phyloP scores from a whole-genome alignment of 139 green algal genomes.

The Mychonastes homosphaera region DNA sequence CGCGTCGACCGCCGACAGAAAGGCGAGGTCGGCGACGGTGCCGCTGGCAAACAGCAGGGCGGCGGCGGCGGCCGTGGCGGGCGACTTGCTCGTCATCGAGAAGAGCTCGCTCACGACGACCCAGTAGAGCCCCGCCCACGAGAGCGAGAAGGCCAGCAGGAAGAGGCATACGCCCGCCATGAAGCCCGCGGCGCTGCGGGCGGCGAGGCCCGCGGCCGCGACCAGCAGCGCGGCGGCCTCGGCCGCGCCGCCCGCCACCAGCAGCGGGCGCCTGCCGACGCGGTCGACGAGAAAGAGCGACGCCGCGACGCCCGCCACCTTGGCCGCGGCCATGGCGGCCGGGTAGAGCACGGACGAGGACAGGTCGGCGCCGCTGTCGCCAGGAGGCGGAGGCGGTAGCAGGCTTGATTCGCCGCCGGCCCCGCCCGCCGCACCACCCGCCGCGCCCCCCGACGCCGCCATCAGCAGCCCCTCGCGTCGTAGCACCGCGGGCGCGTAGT shows the following conservation, averaged over 20 bases:
- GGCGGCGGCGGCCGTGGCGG: slow-evolving; percentile 43
- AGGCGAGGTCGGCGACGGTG: slow-evolving; percentile 53
- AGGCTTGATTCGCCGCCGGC: slow-evolving; percentile 11
- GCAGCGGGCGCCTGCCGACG: slow-evolving; percentile 55
- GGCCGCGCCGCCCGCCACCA: slow-evolving; percentile 49
- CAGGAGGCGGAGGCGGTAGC: no score
- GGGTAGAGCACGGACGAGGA: slow-evolving; percentile 40
- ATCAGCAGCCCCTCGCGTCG: not conserved
- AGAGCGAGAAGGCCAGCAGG: slow-evolving; percentile 59
- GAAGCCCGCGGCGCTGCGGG: slow-evolving; percentile 14
- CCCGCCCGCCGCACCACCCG: slow-evolving; percentile 28
- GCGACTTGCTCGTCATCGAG: slow-evolving; percentile 38
- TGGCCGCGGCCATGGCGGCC: slow-evolving; percentile 40
- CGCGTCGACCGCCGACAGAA: slow-evolving; percentile 40
- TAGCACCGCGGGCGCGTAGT: slow-evolving; percentile 62
- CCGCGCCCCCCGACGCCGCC: not conserved
- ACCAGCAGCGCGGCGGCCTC: slow-evolving; percentile 15
- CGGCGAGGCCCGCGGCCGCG: slow-evolving; percentile 25
- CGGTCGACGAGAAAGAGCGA: slow-evolving; percentile 51
- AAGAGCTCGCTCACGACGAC: slow-evolving; percentile 69
- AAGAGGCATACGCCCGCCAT: slow-evolving; percentile 58
- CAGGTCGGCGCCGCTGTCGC: slow-evolving; percentile 21
- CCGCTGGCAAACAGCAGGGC: slow-evolving; percentile 55
- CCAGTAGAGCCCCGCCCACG: slow-evolving; percentile 67
- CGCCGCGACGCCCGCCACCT: slow-evolving; percentile 37